Evolutionary conservation across 805 yeast species (phyloP), one percentile per base, ranked within the genome.

Genomic region (Teunomyces funiuensis): DNA sequence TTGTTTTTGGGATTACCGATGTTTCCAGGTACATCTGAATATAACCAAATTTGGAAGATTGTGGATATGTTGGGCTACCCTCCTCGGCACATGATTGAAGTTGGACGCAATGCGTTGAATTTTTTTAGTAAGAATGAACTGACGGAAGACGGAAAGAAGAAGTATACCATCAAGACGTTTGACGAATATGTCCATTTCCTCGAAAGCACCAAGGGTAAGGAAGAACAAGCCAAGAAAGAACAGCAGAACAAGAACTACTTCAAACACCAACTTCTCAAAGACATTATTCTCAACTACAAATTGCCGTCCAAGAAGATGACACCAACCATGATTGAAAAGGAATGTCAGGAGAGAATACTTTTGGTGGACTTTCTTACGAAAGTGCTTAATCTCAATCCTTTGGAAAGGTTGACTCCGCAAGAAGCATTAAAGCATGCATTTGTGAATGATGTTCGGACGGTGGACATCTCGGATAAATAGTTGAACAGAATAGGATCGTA

Each of bases 381-480:
- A 18, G 75, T 88, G 7, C 69, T 93, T 46, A 87, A 84, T 50
- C 63, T 88, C 54, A 90, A 91, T 61, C 99, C 99, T 0, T 74
- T 93, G 52, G 96, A 89, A 60, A 78, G 99, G 53, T 85, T 97
- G 85, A 88, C 97, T 0, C 99, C 99, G 9, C 96, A 88, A 51
- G 97, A 93, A 61, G 99, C 98, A 0, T 70, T 83, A 11, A 70
- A 79, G 61, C 99, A 93, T 65, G 97, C 98, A 0, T 93, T 93
- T 61, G 80, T 93, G 14, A 85, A 47, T 36, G 71, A 65, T 38
- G 49, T 52, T 10, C 40, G 37, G 13, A 41, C 36, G 17, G 39
- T 40, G 6, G 40, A 43, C 23, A 13, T 31, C 19, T 31, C 25
- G 6, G 25, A 31, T 28, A 31, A 19, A 13, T 33, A 14, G 16